Conservation (phyloP, 2,329 filamentous ascomycete genomes). For the Nigrospora osmanthi region DNA sequence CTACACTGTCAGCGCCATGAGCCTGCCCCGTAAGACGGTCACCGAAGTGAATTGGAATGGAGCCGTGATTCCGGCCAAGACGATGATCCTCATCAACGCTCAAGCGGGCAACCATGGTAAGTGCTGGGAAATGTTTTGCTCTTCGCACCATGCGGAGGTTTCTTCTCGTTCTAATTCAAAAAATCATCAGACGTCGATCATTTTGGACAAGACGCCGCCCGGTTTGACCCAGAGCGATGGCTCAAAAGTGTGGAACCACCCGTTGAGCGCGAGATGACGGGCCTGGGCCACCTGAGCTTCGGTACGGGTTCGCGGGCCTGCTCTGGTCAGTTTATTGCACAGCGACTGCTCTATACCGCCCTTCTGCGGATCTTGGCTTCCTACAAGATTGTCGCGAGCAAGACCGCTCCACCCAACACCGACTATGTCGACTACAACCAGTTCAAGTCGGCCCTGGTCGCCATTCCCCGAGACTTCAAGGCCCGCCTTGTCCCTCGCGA, state of each 20-base stretch:
- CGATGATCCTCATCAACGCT: conserved; percentile 47
- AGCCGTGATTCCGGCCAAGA: conserved; percentile 40
- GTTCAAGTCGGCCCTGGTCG: conserved; percentile 50
- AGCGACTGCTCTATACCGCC: conserved; percentile 39
- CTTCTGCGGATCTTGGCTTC: conserved; percentile 38
- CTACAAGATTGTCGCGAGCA: conserved; percentile 40
- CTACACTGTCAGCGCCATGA: conserved; percentile 46
- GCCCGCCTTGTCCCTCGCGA: conserved; percentile 47
- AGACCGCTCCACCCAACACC: conserved; percentile 45
- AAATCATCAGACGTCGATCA: conserved; percentile 33
- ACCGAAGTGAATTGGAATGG: conserved; percentile 42
- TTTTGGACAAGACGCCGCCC: conserved; percentile 34
- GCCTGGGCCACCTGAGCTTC: conserved; percentile 38
- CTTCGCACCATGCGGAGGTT: neutral
- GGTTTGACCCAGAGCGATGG: conserved; percentile 43
- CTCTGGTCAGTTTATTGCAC: conserved; percentile 41
- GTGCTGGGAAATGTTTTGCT: conserved; percentile 1
- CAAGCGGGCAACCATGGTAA: conserved; percentile 45
- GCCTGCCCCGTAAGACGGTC: conserved; percentile 41
- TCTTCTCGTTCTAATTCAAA: conserved; percentile 3
- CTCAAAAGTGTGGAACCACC: conserved; percentile 27
- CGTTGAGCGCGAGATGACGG: conserved; percentile 18
- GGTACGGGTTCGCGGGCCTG: conserved; percentile 43
- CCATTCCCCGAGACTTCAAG: conserved; percentile 51
- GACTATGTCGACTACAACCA: conserved; percentile 57